Base-by-base conservation (phyloP, 805 yeast species). In the Cyberlindnera lachancei region DNA sequence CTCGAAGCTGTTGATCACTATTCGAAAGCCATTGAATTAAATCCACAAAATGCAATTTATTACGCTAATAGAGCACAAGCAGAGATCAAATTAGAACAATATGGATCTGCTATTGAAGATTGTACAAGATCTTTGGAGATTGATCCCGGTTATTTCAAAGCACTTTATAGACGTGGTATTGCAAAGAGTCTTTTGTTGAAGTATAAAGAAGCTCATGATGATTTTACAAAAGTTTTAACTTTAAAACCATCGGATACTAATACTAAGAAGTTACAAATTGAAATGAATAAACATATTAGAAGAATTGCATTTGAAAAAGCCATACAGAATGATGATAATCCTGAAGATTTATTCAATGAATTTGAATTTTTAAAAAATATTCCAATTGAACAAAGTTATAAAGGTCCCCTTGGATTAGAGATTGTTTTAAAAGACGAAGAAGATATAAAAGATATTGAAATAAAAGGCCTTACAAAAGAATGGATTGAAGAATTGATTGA, bases 31-130 rank as follows among this genome's bases (percentile, higher is more conserved):
- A 80, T 90, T 22, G 79, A 67, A 18, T 42, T 79, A 11, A 79
- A 79, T 43, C 55, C 68, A 10, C 11, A 22, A 10, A 76, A 78
- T 31, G 73, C 83, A 3, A 68, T 78, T 20, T 75, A 79, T 41
- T 85, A 66, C 52, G 79, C 95, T 8, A 90, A 90, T 58, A 68
- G 96, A 42, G 96, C 97, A 0, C 87, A 86, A 53, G 95, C 86
- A 1, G 79, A 87, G 45, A 75, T 90, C 50, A 84, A 86, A 48
- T 56, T 78, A 35, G 98, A 90, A 54, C 79, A 79, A 47, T 88
- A 80, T 54, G 97, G 96, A 4, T 65, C 74, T 33, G 94, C 96
- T 1, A 70, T 88, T 3, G 63, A 56, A n/a, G 96, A 88, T 54
- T 78, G 94, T 45, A 71, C 77, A 21, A 59, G 61, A 27, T 84